phyloP scores from a whole-genome alignment of 345 rosid genomes.

The Populus tremula region DNA sequence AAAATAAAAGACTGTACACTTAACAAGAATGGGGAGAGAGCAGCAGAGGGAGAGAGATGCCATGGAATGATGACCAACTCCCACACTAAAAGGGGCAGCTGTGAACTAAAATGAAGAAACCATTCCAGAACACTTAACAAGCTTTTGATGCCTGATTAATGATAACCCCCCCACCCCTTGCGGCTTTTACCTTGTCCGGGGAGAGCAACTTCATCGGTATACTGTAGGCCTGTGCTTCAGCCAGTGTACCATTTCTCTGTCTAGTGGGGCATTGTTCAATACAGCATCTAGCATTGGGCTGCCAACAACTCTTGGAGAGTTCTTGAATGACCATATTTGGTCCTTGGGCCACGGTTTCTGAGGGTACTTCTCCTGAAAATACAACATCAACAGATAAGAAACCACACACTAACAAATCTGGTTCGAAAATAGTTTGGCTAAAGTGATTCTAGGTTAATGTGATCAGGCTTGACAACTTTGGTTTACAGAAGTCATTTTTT shows the following conservation, averaged over 20 bases:
- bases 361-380: slow-evolving; percentile 69
- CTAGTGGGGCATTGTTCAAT: slow-evolving; percentile 47
- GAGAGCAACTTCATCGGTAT: slow-evolving; percentile 37
- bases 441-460: not conserved
- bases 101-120: slow-evolving; percentile 29
- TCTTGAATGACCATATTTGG: slow-evolving; percentile 84
- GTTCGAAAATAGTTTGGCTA: not conserved
- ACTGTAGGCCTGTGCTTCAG: slow-evolving; percentile 66
- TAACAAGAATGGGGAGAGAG: not conserved
- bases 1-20: not conserved
- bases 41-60: slow-evolving; percentile 1
- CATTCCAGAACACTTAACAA: slow-evolving; percentile 41
- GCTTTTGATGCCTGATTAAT: slow-evolving; percentile 4
- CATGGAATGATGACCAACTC: slow-evolving; percentile 44
- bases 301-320: slow-evolving; percentile 53
- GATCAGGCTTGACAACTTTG: not conserved
- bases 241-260: slow-evolving; percentile 90
- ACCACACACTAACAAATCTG: not conserved
- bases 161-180: slow-evolving; percentile 6
- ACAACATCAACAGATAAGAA: not conserved
- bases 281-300: slow-evolving; percentile 93
- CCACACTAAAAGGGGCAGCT: slow-evolving; percentile 39
- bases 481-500: too few relatives aligned
- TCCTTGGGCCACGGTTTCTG: slow-evolving; percentile 96
- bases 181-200: slow-evolving; percentile 12